Evolutionary conservation across 2,329 filamentous ascomycete genomes (phyloP).

Genomic region (Paecilomyces niveus): DNA sequence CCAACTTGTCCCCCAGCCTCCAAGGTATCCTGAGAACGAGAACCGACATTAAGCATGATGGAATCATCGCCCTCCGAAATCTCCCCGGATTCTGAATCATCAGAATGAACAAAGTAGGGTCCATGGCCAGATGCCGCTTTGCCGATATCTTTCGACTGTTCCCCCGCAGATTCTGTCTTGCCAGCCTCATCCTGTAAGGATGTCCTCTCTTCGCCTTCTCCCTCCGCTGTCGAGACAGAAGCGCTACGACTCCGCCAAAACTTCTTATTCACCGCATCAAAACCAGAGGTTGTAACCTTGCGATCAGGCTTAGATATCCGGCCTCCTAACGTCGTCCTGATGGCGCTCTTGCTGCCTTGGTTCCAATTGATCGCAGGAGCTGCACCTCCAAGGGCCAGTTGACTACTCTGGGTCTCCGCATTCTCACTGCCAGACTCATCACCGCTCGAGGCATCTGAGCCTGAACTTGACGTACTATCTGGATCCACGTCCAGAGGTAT

Average conservation of each 20-base stretch:
- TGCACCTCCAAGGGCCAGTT: slow-evolving; percentile 16
- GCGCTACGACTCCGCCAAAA: slow-evolving; percentile 32
- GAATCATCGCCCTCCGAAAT: slow-evolving; percentile 32
- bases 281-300: slow-evolving; percentile 14
- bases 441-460: slow-evolving; percentile 14
- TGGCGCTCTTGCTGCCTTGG: slow-evolving; percentile 31
- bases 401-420: slow-evolving; percentile 5
- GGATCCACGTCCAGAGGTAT: slow-evolving; percentile 25
- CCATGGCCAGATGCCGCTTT: background rate
- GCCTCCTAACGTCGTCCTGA: slow-evolving; percentile 36
- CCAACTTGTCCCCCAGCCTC: background rate
- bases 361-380: slow-evolving; percentile 38
- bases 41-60: slow-evolving; percentile 36
- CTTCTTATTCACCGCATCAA: slow-evolving; percentile 29
- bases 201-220: slow-evolving; percentile 6
- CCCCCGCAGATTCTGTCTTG: background rate
- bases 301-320: slow-evolving; percentile 13
- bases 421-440: slow-evolving; percentile 10
- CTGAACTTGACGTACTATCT: slow-evolving; percentile 24
- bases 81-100: slow-evolving; percentile 18
- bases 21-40: slow-evolving; percentile 8
- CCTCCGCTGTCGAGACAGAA: slow-evolving; percentile 17
- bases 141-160: background rate
- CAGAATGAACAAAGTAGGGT: slow-evolving; percentile 16
- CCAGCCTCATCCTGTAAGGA: background rate